Evolutionary conservation across 179 eudicot genomes (phyloP), one percentile per base, ranked within the genome.

Genomic region (Kewa caespitosa): DNA sequence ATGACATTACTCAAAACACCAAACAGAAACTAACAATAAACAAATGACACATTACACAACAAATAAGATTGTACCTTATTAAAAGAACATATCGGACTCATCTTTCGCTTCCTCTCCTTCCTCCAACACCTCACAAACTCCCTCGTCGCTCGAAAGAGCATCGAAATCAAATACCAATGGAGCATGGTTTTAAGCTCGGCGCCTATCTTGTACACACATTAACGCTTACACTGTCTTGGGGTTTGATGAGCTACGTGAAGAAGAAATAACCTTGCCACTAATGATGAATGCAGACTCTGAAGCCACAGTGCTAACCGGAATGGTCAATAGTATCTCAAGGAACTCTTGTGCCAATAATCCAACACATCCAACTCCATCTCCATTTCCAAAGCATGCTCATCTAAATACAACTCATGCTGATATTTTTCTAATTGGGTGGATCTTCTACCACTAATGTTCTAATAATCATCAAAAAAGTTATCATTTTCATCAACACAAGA

Each of bases 371-470:
- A 20, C 55, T 61, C 54, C 31, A 25, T 33, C 38, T 63, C 31
- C 9, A 71, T 28, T 8, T 48, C 75, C 8, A 38, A 33, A 10
- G 22, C 1, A 20, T 25, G 14, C 23, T 76, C 67, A n/a, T 57
- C 74, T 30, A 76, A 57, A 57, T 68, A 76, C 12, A 59, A 23
- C 2, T 68, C 42, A 38, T 67, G 67, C 15, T 76, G 73, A 6
- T 73, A 68, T 42, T 48, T 31, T 23, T 30, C 6, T 8, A 37
- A 38, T 38, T 59, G 31, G 2, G 18, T 41, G 12, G 52, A 8
- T 18, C 38, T 67, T 13, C 18, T 55, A 15, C 31, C 11, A 3
- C 32, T 55, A 12, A 64, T 39, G 14, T 31, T 67, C 8, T 30
- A 30, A 41, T 38, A 57, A 57, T 57, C 41, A 20, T 41, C 39